phyloP scores from a whole-genome alignment of 2,329 filamentous ascomycete species.

The Xylariales sp. region DNA sequence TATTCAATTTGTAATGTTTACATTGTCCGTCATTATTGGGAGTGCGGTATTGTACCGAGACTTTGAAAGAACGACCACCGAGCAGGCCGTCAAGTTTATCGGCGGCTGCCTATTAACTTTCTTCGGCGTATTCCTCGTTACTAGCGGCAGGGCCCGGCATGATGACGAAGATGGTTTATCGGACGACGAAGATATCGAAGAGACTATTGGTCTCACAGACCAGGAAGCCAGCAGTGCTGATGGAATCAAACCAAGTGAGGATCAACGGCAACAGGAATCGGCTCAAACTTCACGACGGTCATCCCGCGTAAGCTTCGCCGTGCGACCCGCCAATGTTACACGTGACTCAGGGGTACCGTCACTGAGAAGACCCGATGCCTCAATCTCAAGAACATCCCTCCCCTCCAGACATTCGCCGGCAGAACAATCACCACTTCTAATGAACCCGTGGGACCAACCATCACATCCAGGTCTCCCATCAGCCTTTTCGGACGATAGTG shows the following conservation, averaged over 20 bases:
- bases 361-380: constrained; percentile 27
- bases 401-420: constrained; percentile 19
- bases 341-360: constrained; percentile 32
- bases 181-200: constrained; percentile 56
- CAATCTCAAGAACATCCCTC: constrained; percentile 25
- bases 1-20: constrained; percentile 96
- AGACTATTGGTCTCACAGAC: constrained; percentile 55
- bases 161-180: constrained; percentile 55
- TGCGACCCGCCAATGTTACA: constrained; percentile 29
- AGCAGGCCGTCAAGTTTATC: constrained; percentile 77
- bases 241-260: constrained; percentile 15
- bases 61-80: constrained; percentile 75
- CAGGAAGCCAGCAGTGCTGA: constrained; percentile 30
- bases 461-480: constrained; percentile 30
- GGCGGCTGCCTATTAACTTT: constrained; percentile 91
- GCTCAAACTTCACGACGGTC: constrained; percentile 39
- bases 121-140: constrained; percentile 95
- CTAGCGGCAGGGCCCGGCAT: constrained; percentile 65
- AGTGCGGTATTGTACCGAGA: constrained; percentile 92
- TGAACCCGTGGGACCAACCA: constrained; percentile 35
- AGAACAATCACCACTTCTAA: constrained; percentile 36
- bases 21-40: constrained; percentile 88
- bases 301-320: constrained; percentile 41
- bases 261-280: constrained; percentile 14
- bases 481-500: constrained; percentile 25